phyloP scores from a whole-genome alignment of 2,329 filamentous ascomycete species.

The Scedosporium dehoogii region DNA sequence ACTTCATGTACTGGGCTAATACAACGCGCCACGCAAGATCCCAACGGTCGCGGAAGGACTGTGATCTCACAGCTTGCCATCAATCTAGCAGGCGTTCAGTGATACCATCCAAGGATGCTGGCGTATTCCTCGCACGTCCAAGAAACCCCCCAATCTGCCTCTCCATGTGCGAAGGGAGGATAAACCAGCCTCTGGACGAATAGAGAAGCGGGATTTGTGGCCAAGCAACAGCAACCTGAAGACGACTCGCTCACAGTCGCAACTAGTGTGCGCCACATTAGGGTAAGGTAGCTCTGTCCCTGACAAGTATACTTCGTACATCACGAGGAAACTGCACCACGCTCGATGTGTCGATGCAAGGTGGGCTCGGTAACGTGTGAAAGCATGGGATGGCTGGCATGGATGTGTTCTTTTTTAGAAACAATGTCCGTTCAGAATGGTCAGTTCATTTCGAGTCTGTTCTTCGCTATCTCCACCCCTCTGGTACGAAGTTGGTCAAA shows the following conservation, averaged over 20 bases:
- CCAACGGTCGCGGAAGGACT: background rate
- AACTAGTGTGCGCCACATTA: background rate
- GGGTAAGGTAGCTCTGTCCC: background rate
- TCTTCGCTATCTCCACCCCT: background rate
- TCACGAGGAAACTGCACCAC: background rate
- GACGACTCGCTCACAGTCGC: background rate
- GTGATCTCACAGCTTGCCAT: background rate
- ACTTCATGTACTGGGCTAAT: background rate
- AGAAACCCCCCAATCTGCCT: background rate
- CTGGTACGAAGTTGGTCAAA: background rate
- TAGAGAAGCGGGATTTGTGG: background rate
- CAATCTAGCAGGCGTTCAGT: background rate
- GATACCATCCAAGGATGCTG: background rate
- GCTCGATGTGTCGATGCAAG: background rate
- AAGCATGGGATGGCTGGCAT: background rate
- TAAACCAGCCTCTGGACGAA: background rate
- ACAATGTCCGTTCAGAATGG: background rate
- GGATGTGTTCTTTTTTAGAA: slow-evolving; percentile 2
- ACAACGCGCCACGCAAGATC: background rate
- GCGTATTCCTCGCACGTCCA: background rate
- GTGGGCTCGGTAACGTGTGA: slow-evolving; percentile 1
- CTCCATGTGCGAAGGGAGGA: background rate
- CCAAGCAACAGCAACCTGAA: background rate
- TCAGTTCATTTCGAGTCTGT: background rate
- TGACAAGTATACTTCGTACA: background rate